Evolutionary conservation across 345 rosid species (phyloP).

Genomic region (Populus pruinosa): DNA sequence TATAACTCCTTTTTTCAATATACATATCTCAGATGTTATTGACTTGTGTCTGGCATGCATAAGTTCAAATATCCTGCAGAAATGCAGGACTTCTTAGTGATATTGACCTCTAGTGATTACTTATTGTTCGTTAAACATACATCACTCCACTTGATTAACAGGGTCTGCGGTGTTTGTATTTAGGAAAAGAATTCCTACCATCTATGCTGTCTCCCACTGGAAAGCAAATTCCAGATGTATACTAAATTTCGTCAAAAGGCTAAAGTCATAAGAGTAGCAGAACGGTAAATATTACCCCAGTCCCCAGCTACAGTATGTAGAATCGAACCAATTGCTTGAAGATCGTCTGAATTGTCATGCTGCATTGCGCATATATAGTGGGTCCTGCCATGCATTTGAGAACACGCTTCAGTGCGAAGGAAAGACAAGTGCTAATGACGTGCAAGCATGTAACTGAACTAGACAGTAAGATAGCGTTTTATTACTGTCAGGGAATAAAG

Average conservation of each 20-base stretch:
- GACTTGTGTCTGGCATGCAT: background rate
- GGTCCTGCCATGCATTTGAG: slow-evolving; percentile 38
- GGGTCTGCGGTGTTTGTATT: background rate
- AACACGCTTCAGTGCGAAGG: background rate
- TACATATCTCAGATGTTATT: background rate
- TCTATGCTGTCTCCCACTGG: background rate
- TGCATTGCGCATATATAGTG: slow-evolving; percentile 67
- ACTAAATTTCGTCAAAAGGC: background rate
- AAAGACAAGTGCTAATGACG: background rate
- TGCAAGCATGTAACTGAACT: background rate
- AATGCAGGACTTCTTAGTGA: background rate
- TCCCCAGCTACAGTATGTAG: slow-evolving; percentile 45
- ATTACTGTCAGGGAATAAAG: too few relatives aligned
- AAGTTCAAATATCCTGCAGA: background rate
- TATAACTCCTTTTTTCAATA: background rate
- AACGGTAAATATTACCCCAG: slow-evolving; percentile 16
- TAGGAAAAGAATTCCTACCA: too few relatives aligned
- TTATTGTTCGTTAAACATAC: background rate
- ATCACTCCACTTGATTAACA: background rate
- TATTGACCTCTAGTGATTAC: background rate
- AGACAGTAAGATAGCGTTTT: background rate
- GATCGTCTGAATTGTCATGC: slow-evolving; percentile 62
- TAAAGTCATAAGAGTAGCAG: background rate
- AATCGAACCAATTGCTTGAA: slow-evolving; percentile 55
- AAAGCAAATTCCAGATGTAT: background rate